Base-by-base conservation (phyloP, 2,329 filamentous ascomycete genomes). In the Bipolaris bicolor region DNA sequence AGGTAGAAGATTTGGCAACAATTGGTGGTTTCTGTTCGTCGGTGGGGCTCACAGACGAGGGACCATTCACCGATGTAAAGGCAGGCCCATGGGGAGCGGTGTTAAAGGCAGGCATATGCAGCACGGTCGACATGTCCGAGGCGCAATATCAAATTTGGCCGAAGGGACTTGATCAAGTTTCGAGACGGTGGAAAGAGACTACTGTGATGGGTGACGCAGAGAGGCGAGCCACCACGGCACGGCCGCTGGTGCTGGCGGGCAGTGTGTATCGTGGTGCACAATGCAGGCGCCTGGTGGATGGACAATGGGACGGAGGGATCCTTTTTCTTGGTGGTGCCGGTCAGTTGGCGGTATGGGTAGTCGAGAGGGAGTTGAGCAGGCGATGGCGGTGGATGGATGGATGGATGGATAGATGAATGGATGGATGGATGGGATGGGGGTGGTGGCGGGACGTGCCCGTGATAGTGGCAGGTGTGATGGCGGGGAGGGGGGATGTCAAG, bases 11-110 rank as follows among this genome's bases (percentile, higher is more conserved):
- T 46, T 61, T 59, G 44, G 43, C 34, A 20, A 65, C 60, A 26
- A 68, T 44, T 3, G 71, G 60, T 20, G 54, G 57, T 43, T 65
- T 69, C 24, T 54, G 59, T 5, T 70, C 68, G 64, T 53, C 60
- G 61, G 66, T 65, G 34, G 67, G 64, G 33, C 66, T 64, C 36
- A 71, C 66, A 26, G 72, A 71, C 16, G 64, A 60, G 53, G 66
- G 59, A 57, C 71, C 71, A 65, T 76, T 76, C 29, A 76, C 73
- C 36, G 74, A 70, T 7, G 74, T 76, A 59, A 76, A 76, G 45
- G 69, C 72, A 58, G 74, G 63, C 34, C 72, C 68, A 62, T 69
- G 74, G 33, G 66, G 62, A 52, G 68, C 58, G 20, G 59, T 61
- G 61, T 65, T 69, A 61, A 70, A 67, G 22, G 70, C 55, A 39